Base-by-base conservation (phyloP, 345 rosid species). In the Hibiscus tridactylites region DNA sequence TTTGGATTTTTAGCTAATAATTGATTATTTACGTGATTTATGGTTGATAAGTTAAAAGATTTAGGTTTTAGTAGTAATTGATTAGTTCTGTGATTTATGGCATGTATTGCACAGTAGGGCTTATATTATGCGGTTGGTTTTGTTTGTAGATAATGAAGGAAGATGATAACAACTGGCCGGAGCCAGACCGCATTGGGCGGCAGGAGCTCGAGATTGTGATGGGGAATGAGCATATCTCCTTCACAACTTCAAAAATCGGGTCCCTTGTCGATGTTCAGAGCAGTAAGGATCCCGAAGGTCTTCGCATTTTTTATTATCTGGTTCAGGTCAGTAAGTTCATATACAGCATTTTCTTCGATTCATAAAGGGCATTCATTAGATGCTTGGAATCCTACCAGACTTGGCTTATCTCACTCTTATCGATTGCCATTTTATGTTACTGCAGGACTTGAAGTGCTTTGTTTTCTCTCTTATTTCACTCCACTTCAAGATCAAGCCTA, bases 401-500 rank as follows among this genome's bases (percentile, higher is more conserved):
- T 47, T 47, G 52, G 46, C 11, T 42, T 42, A 42, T 9, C 46
- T 13, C 52, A 12, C 47, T 52, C 49, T 46, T 33, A 24, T 54
- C 7, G 68, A 57, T 75, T 53, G 64, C 31, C 29, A 59, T n/a
- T 57, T 74, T 70, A 17, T 73, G 70, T 79, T 47, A 73, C 77
- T 86, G 92, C 92, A 95, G 99, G 99, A 95, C 83, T 82, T 95
- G 89, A 95, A 95, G 79, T 95, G 99, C 83, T 90, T 89, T 67
- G 99, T 95, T 16, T 95, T 95, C 87, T 95, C 99, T 0, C 99
- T 95, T 79, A 95, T 95, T 83, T 92, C 99, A 12, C 98, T 92
- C 65, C 98, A 95, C 82, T 95, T 95, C 89, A 95, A 95, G 87
- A 95, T 95, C 91, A 95, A 95, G 89, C 99, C 99, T 68, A 92